These are phyloP conservation scores for Agapanthus africanus DNA, from an alignment of 106 monocot genomes.

Conservation along the genomic window DNA sequence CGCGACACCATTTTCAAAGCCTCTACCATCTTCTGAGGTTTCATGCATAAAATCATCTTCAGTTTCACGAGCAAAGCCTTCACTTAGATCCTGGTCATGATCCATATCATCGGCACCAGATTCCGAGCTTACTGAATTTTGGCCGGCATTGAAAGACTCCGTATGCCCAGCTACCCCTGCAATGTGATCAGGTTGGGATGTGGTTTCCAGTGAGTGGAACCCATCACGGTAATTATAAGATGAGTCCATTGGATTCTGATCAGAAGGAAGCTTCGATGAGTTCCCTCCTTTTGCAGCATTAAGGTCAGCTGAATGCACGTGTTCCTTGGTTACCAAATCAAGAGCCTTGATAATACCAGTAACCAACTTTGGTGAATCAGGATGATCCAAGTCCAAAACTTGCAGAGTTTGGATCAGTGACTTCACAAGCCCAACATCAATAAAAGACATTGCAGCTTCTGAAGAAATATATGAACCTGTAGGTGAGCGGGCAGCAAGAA, in stretches of 20 bases:
- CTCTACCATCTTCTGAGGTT: conserved; percentile 56
- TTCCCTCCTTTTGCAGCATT: conserved; percentile 47
- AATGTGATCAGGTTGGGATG: conserved; percentile 59
- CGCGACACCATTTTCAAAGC: conserved; percentile 57
- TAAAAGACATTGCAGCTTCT: conserved; percentile 92
- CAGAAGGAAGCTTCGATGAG: conserved; percentile 38
- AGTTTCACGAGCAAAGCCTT: conserved; percentile 50
- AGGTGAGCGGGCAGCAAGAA: conserved; percentile 73
- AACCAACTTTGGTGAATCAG: conserved; percentile 77
- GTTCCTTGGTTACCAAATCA: conserved; percentile 84
- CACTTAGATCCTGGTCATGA: conserved; percentile 68
- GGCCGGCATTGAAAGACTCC: conserved; percentile 56
- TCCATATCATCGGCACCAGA: conserved; percentile 94
- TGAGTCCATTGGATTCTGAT: conserved; percentile 43
- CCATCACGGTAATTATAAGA: conserved; percentile 35
- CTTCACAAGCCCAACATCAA: conserved; percentile 83
- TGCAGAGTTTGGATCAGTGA: conserved; percentile 57
- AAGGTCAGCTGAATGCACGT: conserved; percentile 69
- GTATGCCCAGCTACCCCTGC: conserved; percentile 42
- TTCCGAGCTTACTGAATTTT: conserved; percentile 51
- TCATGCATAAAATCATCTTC: conserved; percentile 99
- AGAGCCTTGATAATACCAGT: conserved; percentile 86
- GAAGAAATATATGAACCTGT: conserved; percentile 77
- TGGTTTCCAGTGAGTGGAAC: conserved; percentile 55
- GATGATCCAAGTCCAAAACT: conserved; percentile 84